A percentile compares a stretch with the other conserved stretches of the same genome.
phyloP scores from a whole-genome alignment of 306 rosid species.

The Prunus davidiana region DNA sequence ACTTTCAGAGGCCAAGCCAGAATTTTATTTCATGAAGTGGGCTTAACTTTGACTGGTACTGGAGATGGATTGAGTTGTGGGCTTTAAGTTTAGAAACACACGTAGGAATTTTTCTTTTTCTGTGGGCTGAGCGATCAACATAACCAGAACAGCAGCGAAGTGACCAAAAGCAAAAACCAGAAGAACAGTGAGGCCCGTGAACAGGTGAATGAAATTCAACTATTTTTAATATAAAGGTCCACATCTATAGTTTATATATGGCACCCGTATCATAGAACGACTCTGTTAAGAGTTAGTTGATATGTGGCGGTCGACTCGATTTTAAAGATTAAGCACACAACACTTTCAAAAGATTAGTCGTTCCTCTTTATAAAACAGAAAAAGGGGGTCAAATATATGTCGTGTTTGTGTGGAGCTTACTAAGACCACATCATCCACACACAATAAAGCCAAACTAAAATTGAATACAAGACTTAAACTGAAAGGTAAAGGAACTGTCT shows the following conservation, averaged over 20 bases:
- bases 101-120: too few relatives aligned
- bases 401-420: constrained; percentile 20
- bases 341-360: too few relatives aligned
- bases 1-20: neutral
- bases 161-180: neutral
- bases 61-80: neutral
- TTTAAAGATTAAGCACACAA: too few relatives aligned
- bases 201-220: neutral
- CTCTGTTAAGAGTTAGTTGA: too few relatives aligned
- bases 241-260: too few relatives aligned
- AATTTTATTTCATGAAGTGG: too few relatives aligned
- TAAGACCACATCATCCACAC: constrained; percentile 24
- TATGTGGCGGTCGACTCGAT: too few relatives aligned
- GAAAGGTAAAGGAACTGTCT: constrained; percentile 17
- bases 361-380: neutral
- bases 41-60: too few relatives aligned
- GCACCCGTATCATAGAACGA: rapidly evolving
- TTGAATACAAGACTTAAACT: neutral
- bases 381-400: constrained; percentile 18
- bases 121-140: too few relatives aligned
- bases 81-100: neutral
- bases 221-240: too few relatives aligned
- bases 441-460: neutral
- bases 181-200: neutral
- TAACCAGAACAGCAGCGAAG: neutral